phyloP scores from a whole-genome alignment of 2,329 filamentous ascomycete genomes.

The Xylaria hypoxylon region DNA sequence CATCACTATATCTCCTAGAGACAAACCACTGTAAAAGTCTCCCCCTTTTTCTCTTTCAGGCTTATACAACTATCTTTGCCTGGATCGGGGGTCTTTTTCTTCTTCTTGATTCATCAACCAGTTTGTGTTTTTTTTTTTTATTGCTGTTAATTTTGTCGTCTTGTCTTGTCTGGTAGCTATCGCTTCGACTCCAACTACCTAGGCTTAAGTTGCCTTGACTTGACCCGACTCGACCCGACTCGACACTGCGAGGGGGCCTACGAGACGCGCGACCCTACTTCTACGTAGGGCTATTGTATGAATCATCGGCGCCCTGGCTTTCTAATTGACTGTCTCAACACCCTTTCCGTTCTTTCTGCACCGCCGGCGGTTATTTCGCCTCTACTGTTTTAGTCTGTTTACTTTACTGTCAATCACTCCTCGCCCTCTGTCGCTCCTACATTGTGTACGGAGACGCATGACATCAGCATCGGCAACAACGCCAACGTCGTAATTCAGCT shows the following conservation, averaged over 20 bases:
- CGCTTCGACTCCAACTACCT: slow-evolving; percentile 33
- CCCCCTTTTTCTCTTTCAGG: slow-evolving; percentile 15
- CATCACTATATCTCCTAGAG: slow-evolving; percentile 38
- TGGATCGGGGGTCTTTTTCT: slow-evolving; percentile 19
- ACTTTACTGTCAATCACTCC: slow-evolving; percentile 36
- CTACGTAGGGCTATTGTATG: slow-evolving; percentile 34
- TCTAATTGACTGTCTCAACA: slow-evolving; percentile 44
- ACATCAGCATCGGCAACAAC: slow-evolving; percentile 46
- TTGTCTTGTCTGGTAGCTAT: slow-evolving; percentile 35
- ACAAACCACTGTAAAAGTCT: slow-evolving; percentile 22
- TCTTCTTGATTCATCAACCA: slow-evolving; percentile 29
- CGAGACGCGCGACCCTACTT: slow-evolving; percentile 30
- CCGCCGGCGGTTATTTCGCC: slow-evolving; percentile 51
- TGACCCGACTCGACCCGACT: slow-evolving; percentile 32
- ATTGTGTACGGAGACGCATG: slow-evolving; percentile 44
- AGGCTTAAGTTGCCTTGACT: slow-evolving; percentile 25
- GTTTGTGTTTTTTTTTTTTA: slow-evolving; percentile 35
- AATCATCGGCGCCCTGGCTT: slow-evolving; percentile 42
- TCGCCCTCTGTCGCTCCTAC: slow-evolving; percentile 41
- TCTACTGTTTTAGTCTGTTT: slow-evolving; percentile 39
- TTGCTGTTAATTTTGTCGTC: slow-evolving; percentile 31
- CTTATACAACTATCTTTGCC: slow-evolving; percentile 29
- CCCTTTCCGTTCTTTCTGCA: slow-evolving; percentile 42
- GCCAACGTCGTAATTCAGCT: slow-evolving; percentile 48
- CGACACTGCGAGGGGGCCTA: slow-evolving; percentile 24